These are phyloP conservation scores for Aspergillus nomiae DNA, from an alignment of 2,329 filamentous ascomycete species.

Conservation along the genomic window DNA sequence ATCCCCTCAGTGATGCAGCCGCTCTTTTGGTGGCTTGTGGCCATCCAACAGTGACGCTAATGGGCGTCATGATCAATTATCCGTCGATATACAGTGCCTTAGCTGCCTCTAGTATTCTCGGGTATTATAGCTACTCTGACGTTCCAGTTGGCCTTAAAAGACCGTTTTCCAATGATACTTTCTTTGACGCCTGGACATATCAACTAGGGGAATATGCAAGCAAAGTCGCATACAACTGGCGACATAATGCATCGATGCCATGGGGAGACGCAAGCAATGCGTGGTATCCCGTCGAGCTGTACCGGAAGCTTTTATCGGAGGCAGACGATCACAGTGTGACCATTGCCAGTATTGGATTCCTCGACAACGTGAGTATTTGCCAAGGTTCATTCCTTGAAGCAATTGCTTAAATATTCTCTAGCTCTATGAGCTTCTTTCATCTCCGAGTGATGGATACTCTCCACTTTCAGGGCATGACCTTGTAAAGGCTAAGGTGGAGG, in stretches of 20 bases:
- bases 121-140: neutral
- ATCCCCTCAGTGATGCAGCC: neutral
- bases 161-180: slow-evolving; percentile 5
- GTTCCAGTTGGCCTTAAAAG: slow-evolving; percentile 2
- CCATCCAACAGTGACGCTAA: neutral
- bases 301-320: neutral
- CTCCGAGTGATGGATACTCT: slow-evolving; percentile 1
- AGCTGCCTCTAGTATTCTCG: slow-evolving; percentile 8
- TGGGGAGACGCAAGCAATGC: slow-evolving; percentile 1
- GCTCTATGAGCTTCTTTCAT: slow-evolving; percentile 4
- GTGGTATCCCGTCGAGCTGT: slow-evolving; percentile 7
- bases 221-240: slow-evolving; percentile 10
- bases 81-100: slow-evolving; percentile 8
- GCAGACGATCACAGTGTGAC: slow-evolving; percentile 1
- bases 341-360: slow-evolving; percentile 12
- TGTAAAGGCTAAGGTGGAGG: slow-evolving; percentile 5
- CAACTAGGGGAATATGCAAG: slow-evolving; percentile 7
- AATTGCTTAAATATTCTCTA: neutral
- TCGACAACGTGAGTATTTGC: slow-evolving; percentile 9
- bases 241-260: neutral
- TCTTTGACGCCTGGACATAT: slow-evolving; percentile 4
- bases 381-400: neutral
- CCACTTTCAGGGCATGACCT: slow-evolving; percentile 2
- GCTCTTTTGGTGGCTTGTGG: slow-evolving; percentile 7
- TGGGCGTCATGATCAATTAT: slow-evolving; percentile 11